Evolutionary conservation across 768 basidiomycete genomes (phyloP), one percentile per base, ranked within the genome.

Genomic region (Hemileccinum rubropunctum): DNA sequence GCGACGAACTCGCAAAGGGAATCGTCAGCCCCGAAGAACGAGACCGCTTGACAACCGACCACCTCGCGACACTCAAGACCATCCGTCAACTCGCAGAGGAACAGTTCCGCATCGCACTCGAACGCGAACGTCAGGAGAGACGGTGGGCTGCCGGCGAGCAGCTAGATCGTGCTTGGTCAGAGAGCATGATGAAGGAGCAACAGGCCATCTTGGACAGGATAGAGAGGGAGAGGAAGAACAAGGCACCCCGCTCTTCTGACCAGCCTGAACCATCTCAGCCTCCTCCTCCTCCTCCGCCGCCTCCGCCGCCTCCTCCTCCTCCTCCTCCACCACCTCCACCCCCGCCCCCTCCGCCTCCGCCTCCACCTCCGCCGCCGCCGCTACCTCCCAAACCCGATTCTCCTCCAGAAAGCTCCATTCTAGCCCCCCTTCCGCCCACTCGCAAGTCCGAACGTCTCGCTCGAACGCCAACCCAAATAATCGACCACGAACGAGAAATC

Each of bases 71-170:
- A 5, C 74, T 83, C 73, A 61, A 60, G 21, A 72, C 60, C 43
- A 76, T 83, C 45, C 69, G 74, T 12, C 55, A 58, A 33, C 53
- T 80, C 4, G 81, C 79, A 1, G 64, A 69, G 46, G 80, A 79
- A 30, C 72, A 74, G 51, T 83, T 73, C 52, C 63, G 65, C 12
- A 59, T 53, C 35, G 75, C 71, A 18, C 61, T 84, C 33, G 71
- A 72, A 32, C 68, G 73, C 9, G 81, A 83, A 56, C 71, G 78
- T 4, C 68, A 75, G 58, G 73, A 79, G 47, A 71, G 77, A n/a
- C 68, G 70, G 2, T 79, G 77, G 79, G 71, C 72, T 10, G 63
- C 73, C 6, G 76, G 76, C 21, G 61, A 63, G 20, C 64, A 57
- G 38, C 49, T 68, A 11, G 69, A 71, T 55, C 53, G 21, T 11